phyloP scores from a whole-genome alignment of 1,139 yeast genomes.

The Yamadazyma sp. region DNA sequence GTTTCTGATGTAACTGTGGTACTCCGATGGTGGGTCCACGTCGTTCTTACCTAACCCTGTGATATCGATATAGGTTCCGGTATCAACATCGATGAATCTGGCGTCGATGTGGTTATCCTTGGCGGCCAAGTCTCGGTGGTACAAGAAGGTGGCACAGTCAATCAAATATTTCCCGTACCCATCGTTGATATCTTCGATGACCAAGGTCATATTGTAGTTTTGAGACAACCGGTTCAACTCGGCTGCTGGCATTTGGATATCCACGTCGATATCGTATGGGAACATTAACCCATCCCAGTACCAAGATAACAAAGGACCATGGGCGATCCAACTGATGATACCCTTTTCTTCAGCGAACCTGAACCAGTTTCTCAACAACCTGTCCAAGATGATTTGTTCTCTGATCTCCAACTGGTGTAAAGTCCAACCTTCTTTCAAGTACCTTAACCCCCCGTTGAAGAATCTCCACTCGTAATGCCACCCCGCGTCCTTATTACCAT shows the following conservation, averaged over 20 bases:
- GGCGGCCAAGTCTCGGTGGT: conserved; percentile 29
- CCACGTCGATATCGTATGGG: conserved; percentile 39
- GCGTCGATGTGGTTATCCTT: conserved; percentile 39
- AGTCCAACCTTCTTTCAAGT: conserved; percentile 33
- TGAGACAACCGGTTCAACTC: conserved; percentile 31
- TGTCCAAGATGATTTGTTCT: conserved; percentile 31
- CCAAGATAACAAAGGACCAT: conserved; percentile 49
- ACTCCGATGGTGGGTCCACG: conserved; percentile 29
- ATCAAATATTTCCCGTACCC: conserved; percentile 35
- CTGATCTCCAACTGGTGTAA: conserved; percentile 27
- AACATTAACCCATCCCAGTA: conserved; percentile 39
- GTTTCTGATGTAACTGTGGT: conserved; percentile 22
- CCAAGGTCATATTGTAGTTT: conserved; percentile 37
- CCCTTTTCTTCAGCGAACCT: conserved; percentile 37
- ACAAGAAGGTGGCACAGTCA: conserved; percentile 33
- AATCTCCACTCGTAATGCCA: conserved; percentile 44
- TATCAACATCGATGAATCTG: conserved; percentile 36
- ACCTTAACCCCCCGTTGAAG: conserved; percentile 34
- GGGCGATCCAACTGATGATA: conserved; percentile 49
- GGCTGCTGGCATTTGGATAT: conserved; percentile 37
- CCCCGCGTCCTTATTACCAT: conserved; percentile 32
- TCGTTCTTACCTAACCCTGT: conserved; percentile 37
- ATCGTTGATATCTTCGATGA: conserved; percentile 31
- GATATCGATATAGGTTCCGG: conserved; percentile 40
- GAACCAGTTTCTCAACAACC: conserved; percentile 35